Evolutionary conservation across 805 yeast species (phyloP).

Genomic region (Kluyveromyces siamensis): DNA sequence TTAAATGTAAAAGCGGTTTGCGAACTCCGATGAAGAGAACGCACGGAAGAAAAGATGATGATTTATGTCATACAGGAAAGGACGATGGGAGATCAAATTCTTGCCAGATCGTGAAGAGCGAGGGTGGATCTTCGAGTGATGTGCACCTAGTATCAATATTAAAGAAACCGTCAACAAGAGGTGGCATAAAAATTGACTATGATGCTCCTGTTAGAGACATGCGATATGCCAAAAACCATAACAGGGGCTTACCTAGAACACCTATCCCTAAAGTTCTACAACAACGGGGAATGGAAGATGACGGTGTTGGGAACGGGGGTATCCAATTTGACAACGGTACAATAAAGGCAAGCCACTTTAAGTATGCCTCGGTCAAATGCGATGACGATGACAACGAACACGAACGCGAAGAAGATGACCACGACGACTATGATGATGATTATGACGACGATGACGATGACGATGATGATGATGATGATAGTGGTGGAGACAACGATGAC

Average conservation of each 20-base stretch:
- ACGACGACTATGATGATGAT: neutral
- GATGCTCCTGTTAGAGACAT: neutral
- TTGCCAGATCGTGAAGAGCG: neutral
- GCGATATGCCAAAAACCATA: neutral
- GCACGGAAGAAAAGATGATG: neutral
- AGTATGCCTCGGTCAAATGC: neutral
- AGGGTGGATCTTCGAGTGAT: neutral
- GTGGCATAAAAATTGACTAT: neutral
- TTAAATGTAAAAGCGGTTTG: neutral
- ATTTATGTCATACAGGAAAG: neutral
- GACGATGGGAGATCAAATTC: neutral
- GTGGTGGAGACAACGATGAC: neutral
- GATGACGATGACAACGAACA: neutral
- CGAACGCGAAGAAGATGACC: neutral
- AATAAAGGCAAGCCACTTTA: neutral
- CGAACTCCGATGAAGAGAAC: constrained; percentile 1
- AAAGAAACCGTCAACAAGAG: neutral
- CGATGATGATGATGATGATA: neutral
- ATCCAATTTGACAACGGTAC: neutral
- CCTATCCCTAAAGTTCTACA: constrained; percentile 6
- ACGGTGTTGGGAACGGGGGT: neutral
- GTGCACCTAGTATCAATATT: neutral
- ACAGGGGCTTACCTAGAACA: constrained; percentile 6
- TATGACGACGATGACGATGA: neutral
- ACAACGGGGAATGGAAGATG: neutral